Percentiles rank a stretch among this genome's conserved stretches.
These are phyloP conservation scores for Schizochytrium sp. DNA, from an alignment of 108 stramenopile genomes.

Conservation along the genomic window DNA sequence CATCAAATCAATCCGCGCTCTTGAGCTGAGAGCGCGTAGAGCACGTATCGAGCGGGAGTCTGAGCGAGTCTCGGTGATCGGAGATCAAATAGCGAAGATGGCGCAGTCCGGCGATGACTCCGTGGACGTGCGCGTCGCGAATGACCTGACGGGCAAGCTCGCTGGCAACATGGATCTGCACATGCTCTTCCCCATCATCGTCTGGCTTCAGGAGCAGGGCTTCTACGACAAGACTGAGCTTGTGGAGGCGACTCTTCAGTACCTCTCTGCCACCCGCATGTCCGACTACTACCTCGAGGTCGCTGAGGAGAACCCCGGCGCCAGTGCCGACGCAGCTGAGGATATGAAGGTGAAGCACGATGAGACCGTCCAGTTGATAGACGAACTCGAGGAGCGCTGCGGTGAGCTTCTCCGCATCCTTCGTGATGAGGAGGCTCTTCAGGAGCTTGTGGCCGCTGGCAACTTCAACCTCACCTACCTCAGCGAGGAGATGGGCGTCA, in stretches of 20 bases:
- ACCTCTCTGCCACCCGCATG: conserved; percentile 89
- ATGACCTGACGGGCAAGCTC: conserved; percentile 87
- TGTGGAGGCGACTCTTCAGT: conserved; percentile 81
- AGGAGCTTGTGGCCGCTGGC: conserved; percentile 78
- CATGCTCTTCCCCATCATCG: conserved; percentile 93
- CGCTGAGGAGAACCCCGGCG: conserved; percentile 68
- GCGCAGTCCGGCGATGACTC: too few relatives aligned
- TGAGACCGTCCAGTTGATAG: conserved; percentile 80
- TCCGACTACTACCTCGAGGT: conserved; percentile 86
- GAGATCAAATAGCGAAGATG: too few relatives aligned
- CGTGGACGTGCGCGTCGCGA: conserved; percentile 60
- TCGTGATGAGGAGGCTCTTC: conserved; percentile 76
- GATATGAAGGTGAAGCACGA: conserved; percentile 59
- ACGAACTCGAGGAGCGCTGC: conserved; percentile 83
- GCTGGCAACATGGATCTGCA: conserved; percentile 92
- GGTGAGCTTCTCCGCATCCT: conserved; percentile 79
- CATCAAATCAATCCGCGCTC: too few relatives aligned
- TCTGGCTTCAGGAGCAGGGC: conserved; percentile 82
- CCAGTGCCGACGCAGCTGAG: conserved; percentile 55
- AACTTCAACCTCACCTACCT: conserved; percentile 85
- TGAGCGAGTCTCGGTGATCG: too few relatives aligned
- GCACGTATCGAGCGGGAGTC: too few relatives aligned
- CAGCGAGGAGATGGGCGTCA: conserved; percentile 75
- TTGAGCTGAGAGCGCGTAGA: too few relatives aligned
- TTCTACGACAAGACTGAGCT: conserved; percentile 81